Base-by-base conservation (phyloP, 768 basidiomycete genomes). In the Cubamyces sp. region DNA sequence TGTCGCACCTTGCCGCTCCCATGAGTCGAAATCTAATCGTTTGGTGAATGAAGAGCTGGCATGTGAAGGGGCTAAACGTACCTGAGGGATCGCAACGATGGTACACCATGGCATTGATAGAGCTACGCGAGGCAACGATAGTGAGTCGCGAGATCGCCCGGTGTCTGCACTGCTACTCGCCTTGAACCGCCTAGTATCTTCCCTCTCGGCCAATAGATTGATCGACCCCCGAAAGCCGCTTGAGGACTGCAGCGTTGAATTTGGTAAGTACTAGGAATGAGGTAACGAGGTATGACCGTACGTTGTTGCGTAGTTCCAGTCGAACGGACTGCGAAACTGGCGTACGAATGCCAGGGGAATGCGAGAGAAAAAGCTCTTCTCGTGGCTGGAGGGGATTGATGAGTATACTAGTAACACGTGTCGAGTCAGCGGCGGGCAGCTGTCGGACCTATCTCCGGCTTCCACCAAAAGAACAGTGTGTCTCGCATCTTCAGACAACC, bases 361-460 rank as follows among this genome's bases (percentile, higher is more conserved):
- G 70, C 61, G 59, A 9, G 66, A 56, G 45, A 57, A 25, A 7
- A 69, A 55, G 23, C 54, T 57, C 21, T 47, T 41, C 39, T 61
- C 60, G 26, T 66, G 56, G 39, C 68, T 66, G 9, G 34, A 34
- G 6, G 11, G 34, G 34, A n/a, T n/a, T n/a, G n/a, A n/a, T n/a
- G n/a, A n/a, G n/a, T n/a, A n/a, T n/a, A n/a, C n/a, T n/a, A n/a
- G n/a, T n/a, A n/a, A n/a, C n/a, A n/a, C n/a, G n/a, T n/a, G n/a
- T n/a, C n/a, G n/a, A n/a, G n/a, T n/a, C n/a, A n/a, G n/a, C n/a
- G n/a, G n/a, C n/a, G n/a, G n/a, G 18, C 14, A 3, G 3, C 5
- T 3, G 15, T 6, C 40, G n/a, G n/a, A 86, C 88, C 87, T 88
- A 52, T 74, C 76, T 1, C 86, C 86, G n/a, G 84, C 79, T 67